Base-by-base conservation (phyloP, 306 rosid genomes). In the Cyclanthera cordifolia region DNA sequence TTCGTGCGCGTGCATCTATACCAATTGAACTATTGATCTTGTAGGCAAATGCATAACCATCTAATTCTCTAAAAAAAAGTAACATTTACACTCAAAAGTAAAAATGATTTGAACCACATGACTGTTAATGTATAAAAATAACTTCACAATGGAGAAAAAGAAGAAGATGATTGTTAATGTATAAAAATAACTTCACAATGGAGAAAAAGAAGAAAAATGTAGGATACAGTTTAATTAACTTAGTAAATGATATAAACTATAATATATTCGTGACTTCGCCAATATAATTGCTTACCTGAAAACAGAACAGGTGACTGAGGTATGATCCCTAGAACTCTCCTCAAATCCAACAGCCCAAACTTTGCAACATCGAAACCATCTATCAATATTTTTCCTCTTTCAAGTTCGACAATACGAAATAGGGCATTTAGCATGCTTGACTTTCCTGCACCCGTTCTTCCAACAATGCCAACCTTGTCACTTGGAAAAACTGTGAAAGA, bases 391-490 rank as follows among this genome's bases (percentile, higher is more conserved):
- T 77, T 78, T 45, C 85, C 85, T 52, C 74, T 82, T 71, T 82
- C 85, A 20, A 82, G 59, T 48, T 82, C 85, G 14, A 82, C 79
- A 50, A 82, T 82, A 20, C 85, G 83, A 30, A 82, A 82, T 52
- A 78, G 71, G 53, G 85, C 75, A 75, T 82, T 82, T 15, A 82
- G 68, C 81, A 82, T 75, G 77, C 83, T 78, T 30, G 85, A 82
- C 72, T 82, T 82, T 64, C 85, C 85, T 5, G 85, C 83, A 17
- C 85, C 85, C 17, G 85, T 82, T 70, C 85, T 76, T 55, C 85
- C 85, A 51, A 82, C 82, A 55, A 82, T 82, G 32, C 85, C 85
- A 4, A 82, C 81, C 78, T 82, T 82, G 59, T 78, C 83, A 19
- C 76, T 78, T 10, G 85, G 85, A 12, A 78, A 58, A 61, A 82